These are phyloP conservation scores for Rubia yunnanensis DNA, from an alignment of 257 asterid genomes.

Conservation along the genomic window DNA sequence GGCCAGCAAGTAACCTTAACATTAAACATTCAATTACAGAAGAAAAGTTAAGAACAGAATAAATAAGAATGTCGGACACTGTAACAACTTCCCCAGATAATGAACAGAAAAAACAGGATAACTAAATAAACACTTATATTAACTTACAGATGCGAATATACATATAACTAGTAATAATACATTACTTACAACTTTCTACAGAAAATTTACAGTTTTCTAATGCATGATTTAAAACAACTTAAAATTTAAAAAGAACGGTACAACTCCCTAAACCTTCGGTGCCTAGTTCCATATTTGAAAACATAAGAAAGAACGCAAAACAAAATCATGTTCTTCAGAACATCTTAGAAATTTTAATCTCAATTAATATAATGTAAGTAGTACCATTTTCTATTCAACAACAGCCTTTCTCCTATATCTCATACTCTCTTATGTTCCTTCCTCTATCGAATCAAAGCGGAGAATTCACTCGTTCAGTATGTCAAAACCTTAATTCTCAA, in stretches of 20 bases:
- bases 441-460: background rate
- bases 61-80: background rate
- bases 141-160: background rate
- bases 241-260: background rate
- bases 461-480: background rate
- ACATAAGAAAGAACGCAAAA: background rate
- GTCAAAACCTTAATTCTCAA: background rate
- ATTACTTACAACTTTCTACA: background rate
- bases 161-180: background rate
- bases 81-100: background rate
- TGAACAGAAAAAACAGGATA: background rate
- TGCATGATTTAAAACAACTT: no score
- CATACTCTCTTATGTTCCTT: background rate
- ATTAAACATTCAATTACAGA: background rate
- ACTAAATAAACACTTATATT: background rate
- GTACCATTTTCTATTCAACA: background rate
- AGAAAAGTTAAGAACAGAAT: background rate
- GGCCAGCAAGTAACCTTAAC: background rate
- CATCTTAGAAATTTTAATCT: background rate
- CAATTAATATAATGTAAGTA: background rate
- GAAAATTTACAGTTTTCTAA: background rate
- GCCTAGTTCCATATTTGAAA: background rate
- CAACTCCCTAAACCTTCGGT: background rate
- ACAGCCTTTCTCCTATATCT: background rate
- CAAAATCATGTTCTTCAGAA: background rate